Evolutionary conservation across 2,329 filamentous ascomycete genomes (phyloP), one percentile per base, ranked within the genome.

Genomic region (Pyrenophora tritici-repentis): DNA sequence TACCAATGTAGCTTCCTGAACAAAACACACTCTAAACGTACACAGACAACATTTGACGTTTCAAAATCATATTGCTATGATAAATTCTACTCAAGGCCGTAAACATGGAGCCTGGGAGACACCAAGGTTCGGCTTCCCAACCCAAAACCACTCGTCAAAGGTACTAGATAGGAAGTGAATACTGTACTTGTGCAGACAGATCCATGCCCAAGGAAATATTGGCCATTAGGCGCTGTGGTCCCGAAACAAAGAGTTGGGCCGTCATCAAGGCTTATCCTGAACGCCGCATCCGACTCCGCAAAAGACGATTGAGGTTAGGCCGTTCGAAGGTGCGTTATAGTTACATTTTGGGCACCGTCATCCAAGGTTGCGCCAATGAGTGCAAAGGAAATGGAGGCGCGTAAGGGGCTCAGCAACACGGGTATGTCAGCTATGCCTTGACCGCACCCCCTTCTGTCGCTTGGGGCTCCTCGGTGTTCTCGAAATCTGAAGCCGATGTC

Each of bases 401-500:
- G 44, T 37, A 57, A 37, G 46, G 34, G 5, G 18, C 41, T 37
- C 34, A 50, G 31, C 18, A 20, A 40, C 6, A 29, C 3, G 18
- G 9, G 32, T 6, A n/a, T 24, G 20, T 20, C 34, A 33, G 37
- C 54, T 66, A 67, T 55, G 55, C 58, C 53, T 65, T 60, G 38
- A 55, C 47, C 47, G 55, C 42, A 29, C 52, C 54, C 18, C 63
- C 63, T 45, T 56, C 47, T 24, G 47, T 38, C 4, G 46, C 45
- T 18, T 49, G 40, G 26, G 42, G 17, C 31, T 29, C 47, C 14
- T 65, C 57, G 20, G 67, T 65, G 37, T 77, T 76, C 41, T 77
- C 70, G n/a, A 85, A 79, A 50, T 89, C 86, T 45, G 83, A 81
- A 9, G 81, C 84, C 70, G 86, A 95, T 6, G 89, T 91, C 76